These are phyloP conservation scores for Bremia lactucae DNA, from an alignment of 352 stramenopile species.

Conservation along the genomic window DNA sequence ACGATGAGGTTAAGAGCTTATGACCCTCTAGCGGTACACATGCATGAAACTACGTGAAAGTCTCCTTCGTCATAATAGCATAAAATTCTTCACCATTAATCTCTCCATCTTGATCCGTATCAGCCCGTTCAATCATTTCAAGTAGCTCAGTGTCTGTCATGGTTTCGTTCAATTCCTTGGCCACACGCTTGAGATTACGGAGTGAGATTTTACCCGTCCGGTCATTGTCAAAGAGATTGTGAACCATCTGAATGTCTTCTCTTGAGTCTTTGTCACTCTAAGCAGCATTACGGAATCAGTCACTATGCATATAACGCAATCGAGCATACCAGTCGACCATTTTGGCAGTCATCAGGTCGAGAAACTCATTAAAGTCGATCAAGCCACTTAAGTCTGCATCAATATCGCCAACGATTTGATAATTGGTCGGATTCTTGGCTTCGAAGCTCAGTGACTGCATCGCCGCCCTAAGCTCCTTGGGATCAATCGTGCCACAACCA, in stretches of 20 bases:
- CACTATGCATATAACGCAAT: not conserved
- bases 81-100: conserved; percentile 98
- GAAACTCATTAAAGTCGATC: conserved; percentile 96
- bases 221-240: conserved; percentile 96
- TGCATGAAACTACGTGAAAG: conserved; percentile 45
- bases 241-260: conserved; percentile 95
- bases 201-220: conserved; percentile 95
- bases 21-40: conserved; percentile 4
- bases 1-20: not conserved
- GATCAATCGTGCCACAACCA: conserved; percentile 92
- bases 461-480: conserved; percentile 94
- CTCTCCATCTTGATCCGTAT: conserved; percentile 92
- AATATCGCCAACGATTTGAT: conserved; percentile 95
- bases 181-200: conserved; percentile 95
- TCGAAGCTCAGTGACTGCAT: conserved; percentile 96
- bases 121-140: conserved; percentile 98
- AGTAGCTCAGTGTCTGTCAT: conserved; percentile 98
- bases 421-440: conserved; percentile 95
- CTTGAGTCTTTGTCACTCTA: conserved; percentile 90
- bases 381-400: conserved; percentile 93
- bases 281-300: not conserved
- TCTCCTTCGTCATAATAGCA: conserved; percentile 97
- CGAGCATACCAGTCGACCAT: conserved; percentile 42
- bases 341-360: conserved; percentile 95
- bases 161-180: conserved; percentile 97